These are phyloP conservation scores for Candolleomyces eurysporus DNA, from an alignment of 768 basidiomycete genomes.

Conservation along the genomic window DNA sequence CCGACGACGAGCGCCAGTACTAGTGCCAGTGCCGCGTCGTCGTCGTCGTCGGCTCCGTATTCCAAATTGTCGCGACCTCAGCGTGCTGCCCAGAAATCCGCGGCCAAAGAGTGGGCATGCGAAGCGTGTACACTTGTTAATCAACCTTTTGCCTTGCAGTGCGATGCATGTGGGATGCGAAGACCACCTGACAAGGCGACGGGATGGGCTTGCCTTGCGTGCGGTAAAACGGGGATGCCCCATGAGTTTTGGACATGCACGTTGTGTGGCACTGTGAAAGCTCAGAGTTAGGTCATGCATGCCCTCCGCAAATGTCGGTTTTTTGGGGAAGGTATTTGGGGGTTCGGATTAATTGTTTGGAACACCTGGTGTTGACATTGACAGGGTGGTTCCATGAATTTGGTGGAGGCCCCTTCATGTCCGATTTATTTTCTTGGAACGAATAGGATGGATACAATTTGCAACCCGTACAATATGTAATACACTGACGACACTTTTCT, in stretches of 20 bases:
- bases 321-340: neutral
- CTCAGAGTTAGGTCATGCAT: conserved; percentile 26
- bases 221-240: conserved; percentile 60
- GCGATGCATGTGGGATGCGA: conserved; percentile 54
- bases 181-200: conserved; percentile 27
- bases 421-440: no score
- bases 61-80: neutral
- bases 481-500: neutral
- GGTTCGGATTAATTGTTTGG: no score
- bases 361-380: no score
- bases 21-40: neutral
- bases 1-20: neutral
- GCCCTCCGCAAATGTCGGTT: neutral
- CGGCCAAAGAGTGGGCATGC: conserved; percentile 48
- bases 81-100: neutral
- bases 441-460: no score
- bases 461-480: no score
- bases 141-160: conserved; percentile 42
- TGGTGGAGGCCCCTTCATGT: neutral
- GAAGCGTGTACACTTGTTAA: conserved; percentile 69
- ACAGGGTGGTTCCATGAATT: no score
- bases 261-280: conserved; percentile 68
- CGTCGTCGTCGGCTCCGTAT: no score
- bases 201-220: conserved; percentile 67
- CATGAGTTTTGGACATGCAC: conserved; percentile 74